phyloP scores from a whole-genome alignment of 179 eudicot genomes.

The Pouteria campechiana region DNA sequence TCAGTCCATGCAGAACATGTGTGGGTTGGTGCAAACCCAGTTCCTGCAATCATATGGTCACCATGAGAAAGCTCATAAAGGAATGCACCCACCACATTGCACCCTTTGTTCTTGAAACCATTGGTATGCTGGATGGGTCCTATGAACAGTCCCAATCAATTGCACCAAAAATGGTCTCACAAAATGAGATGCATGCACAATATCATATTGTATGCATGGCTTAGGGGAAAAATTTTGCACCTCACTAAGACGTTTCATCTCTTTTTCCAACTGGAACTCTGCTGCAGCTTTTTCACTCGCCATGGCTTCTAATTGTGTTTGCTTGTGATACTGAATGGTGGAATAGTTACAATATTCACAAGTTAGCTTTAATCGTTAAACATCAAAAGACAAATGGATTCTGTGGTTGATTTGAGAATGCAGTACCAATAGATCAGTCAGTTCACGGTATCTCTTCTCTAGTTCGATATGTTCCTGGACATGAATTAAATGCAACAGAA shows the following conservation, averaged over 20 bases:
- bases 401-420: not conserved
- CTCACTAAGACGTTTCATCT: slow-evolving; percentile 81
- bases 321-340: slow-evolving; percentile 77
- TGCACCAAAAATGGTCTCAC: too few relatives aligned
- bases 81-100: too few relatives aligned
- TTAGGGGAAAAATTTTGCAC: slow-evolving; percentile 71
- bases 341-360: not conserved
- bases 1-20: too few relatives aligned
- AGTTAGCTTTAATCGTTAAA: not conserved
- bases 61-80: too few relatives aligned
- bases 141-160: too few relatives aligned
- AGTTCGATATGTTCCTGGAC: slow-evolving; percentile 96
- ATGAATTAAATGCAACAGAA: too few relatives aligned
- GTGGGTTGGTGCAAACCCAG: too few relatives aligned
- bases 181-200: too few relatives aligned
- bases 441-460: slow-evolving; percentile 92
- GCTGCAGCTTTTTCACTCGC: slow-evolving; percentile 98
- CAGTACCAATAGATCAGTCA: slow-evolving; percentile 86
- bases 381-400: not conserved
- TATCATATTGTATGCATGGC: too few relatives aligned
- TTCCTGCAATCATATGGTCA: too few relatives aligned
- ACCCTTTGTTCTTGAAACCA: too few relatives aligned
- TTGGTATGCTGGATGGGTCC: too few relatives aligned
- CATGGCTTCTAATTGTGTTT: slow-evolving; percentile 97
- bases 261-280: slow-evolving; percentile 94